Evolutionary conservation across 2,329 filamentous ascomycete genomes (phyloP).

Genomic region (Grosmannia huntii): DNA sequence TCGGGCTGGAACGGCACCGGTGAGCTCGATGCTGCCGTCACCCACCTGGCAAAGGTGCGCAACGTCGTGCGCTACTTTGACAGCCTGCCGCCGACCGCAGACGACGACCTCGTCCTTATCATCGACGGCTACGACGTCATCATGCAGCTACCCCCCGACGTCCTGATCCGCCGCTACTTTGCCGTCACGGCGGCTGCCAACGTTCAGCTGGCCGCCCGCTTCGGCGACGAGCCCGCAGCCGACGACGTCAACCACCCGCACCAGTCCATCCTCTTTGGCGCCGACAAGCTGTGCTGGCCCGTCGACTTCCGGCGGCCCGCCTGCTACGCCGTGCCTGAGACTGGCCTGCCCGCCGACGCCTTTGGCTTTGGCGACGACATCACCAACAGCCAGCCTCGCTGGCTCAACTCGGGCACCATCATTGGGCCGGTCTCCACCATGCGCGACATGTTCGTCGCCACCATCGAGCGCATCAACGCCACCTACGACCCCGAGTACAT

Average conservation of each 20-base stretch:
- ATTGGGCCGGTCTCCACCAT: background rate
- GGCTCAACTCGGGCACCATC: constrained; percentile 6
- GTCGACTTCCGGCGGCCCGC: constrained; percentile 1
- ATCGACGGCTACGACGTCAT: constrained; percentile 5
- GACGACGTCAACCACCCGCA: background rate
- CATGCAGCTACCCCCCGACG: constrained; percentile 2
- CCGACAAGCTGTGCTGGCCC: constrained; percentile 6
- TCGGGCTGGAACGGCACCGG: constrained; percentile 3
- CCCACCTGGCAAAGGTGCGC: constrained; percentile 5
- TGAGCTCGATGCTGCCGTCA: constrained; percentile 2
- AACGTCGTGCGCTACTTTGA: constrained; percentile 2
- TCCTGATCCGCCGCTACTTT: constrained; percentile 4
- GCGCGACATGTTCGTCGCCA: background rate
- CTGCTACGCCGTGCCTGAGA: constrained; percentile 1
- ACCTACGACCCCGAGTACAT: constrained; percentile 3
- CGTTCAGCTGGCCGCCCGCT: background rate
- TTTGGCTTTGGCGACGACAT: background rate
- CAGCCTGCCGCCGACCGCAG: background rate
- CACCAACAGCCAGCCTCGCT: background rate
- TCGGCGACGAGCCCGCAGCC: background rate
- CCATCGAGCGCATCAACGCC: background rate
- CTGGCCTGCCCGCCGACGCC: background rate
- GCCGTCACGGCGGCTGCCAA: constrained; percentile 1
- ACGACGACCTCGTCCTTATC: constrained; percentile 6
- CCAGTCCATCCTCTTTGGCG: constrained; percentile 1